Conservation (phyloP, 164 flowering plant species). For the Liquidambar formosana region DNA sequence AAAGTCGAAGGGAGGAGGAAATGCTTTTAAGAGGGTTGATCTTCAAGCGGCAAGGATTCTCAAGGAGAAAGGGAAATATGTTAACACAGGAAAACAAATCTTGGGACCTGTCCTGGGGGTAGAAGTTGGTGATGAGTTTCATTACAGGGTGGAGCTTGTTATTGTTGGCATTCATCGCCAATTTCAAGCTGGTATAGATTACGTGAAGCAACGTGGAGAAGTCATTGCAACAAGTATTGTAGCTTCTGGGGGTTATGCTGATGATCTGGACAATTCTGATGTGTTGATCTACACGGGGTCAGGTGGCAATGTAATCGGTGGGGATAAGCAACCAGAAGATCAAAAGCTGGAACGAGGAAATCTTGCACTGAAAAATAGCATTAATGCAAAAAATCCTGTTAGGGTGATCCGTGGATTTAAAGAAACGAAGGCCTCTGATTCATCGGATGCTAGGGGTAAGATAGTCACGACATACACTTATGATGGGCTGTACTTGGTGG, state of each 20-base stretch:
- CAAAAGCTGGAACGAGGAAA: conserved; percentile 39
- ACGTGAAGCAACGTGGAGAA: background rate
- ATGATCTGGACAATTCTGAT: conserved; percentile 11
- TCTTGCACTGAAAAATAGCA: conserved; percentile 33
- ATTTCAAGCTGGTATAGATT: conserved; percentile 24
- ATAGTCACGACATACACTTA: conserved; percentile 44
- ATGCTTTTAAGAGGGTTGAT: conserved; percentile 46
- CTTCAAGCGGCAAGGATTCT: conserved; percentile 40
- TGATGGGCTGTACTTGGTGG: conserved; percentile 75
- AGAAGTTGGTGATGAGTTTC: conserved; percentile 22
- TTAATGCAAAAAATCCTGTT: conserved; percentile 16
- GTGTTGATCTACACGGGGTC: conserved; percentile 21
- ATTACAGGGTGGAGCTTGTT: conserved; percentile 18
- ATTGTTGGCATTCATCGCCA: conserved; percentile 21
- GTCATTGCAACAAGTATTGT: conserved; percentile 22
- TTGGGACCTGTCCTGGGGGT: conserved; percentile 45
- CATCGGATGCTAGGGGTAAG: background rate
- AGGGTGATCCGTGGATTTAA: conserved; percentile 22
- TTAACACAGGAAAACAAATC: conserved; percentile 49
- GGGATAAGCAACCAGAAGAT: conserved; percentile 16
- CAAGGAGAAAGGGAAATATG: conserved; percentile 46
- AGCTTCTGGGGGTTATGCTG: conserved; percentile 18
- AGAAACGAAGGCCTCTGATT: background rate
- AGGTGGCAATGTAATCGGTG: conserved; percentile 13
- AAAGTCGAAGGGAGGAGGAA: conserved; percentile 23